Evolutionary conservation across 371 early-diverging fungal species (phyloP).

Genomic region (Syncephalis plumigaleata): DNA sequence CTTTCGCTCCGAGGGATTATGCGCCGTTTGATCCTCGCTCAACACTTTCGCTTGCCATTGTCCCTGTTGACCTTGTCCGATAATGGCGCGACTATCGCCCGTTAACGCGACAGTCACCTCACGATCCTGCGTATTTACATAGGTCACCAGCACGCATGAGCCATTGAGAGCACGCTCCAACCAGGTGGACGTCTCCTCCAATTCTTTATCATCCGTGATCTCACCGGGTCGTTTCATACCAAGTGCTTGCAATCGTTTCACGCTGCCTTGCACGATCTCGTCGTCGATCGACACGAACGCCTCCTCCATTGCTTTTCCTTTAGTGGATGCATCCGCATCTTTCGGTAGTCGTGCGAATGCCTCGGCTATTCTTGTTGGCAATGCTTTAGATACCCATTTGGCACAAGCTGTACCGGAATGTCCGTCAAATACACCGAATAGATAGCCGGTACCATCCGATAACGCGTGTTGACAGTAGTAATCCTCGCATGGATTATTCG

Average conservation of each 20-base stretch:
- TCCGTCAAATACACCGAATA: slow-evolving; percentile 40
- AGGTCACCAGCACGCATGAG: slow-evolving; percentile 59
- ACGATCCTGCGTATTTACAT: slow-evolving; percentile 34
- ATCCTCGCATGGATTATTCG: neutral
- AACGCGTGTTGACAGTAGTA: neutral
- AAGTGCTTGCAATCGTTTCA: slow-evolving; percentile 9
- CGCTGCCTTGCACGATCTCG: slow-evolving; percentile 36
- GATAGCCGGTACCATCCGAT: neutral
- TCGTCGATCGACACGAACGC: slow-evolving; percentile 34
- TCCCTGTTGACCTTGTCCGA: slow-evolving; percentile 17
- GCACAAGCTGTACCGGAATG: slow-evolving; percentile 35
- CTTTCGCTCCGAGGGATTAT: slow-evolving; percentile 38
- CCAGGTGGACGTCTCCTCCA: neutral
- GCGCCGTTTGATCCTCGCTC: slow-evolving; percentile 51
- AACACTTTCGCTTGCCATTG: slow-evolving; percentile 38
- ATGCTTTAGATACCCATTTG: slow-evolving; percentile 16
- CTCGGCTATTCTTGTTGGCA: slow-evolving; percentile 11
- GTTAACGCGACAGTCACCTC: slow-evolving; percentile 61
- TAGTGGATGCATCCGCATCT: slow-evolving; percentile 7
- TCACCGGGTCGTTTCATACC: neutral
- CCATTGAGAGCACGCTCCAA: slow-evolving; percentile 23
- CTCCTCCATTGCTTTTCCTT: slow-evolving; percentile 18
- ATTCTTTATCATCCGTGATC: neutral
- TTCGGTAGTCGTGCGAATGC: slow-evolving; percentile 3
- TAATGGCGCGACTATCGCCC: slow-evolving; percentile 51